Evolutionary conservation across 768 basidiomycete species (phyloP).

Genomic region (Candolleomyces eurysporus): DNA sequence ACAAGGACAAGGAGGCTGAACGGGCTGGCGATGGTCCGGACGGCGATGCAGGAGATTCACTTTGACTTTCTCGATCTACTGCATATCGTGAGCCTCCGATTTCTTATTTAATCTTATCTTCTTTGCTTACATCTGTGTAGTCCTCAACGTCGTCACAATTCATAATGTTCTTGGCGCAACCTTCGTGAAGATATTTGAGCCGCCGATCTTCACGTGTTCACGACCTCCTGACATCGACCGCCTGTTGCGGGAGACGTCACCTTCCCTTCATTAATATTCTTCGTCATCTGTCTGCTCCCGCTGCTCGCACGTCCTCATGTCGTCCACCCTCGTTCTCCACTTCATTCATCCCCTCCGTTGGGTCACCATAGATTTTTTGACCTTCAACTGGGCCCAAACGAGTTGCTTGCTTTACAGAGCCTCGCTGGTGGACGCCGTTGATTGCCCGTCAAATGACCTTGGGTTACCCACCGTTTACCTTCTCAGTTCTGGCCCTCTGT

Average conservation of each 20-base stretch:
- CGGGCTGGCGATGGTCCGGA: conserved; percentile 2
- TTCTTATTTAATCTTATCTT: not conserved
- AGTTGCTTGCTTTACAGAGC: conserved; percentile 2
- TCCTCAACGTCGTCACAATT: not conserved
- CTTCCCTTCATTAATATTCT: not conserved
- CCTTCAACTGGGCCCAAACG: conserved; percentile 33
- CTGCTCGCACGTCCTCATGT: not conserved
- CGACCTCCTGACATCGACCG: no score
- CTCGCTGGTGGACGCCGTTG: conserved; percentile 9
- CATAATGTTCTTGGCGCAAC: no score
- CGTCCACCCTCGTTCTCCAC: not conserved
- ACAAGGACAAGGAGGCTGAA: conserved; percentile 12
- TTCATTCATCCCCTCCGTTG: conserved; percentile 1
- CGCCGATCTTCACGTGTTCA: no score
- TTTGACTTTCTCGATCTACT: not conserved
- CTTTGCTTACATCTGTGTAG: not conserved
- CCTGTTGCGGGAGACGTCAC: no score
- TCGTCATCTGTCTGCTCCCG: not conserved
- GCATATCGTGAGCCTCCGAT: no score
- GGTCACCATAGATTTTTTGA: conserved; percentile 36
- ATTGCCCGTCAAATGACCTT: conserved; percentile 11
- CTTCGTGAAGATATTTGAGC: no score
- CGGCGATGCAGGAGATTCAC: not conserved
- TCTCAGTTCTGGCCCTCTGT: not conserved
- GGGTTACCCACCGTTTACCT: conserved; percentile 4